Evolutionary conservation across 2,329 filamentous ascomycete genomes (phyloP).

Genomic region (Rhexocercosporidium sp.): DNA sequence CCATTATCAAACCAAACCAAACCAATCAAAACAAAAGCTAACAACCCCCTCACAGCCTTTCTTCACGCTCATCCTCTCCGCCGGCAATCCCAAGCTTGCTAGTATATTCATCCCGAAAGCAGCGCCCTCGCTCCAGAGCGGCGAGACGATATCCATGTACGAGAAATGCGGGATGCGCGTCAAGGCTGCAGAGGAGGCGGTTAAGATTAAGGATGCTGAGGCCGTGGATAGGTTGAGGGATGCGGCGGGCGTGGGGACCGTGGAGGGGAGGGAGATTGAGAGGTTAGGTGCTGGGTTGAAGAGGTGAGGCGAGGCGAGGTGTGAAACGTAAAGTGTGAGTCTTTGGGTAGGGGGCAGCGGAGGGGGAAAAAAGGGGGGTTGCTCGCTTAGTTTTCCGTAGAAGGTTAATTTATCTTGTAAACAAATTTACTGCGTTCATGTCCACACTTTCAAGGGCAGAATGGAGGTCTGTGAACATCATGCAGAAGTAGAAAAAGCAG

Average conservation of each 20-base stretch:
- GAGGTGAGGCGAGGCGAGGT: slow-evolving; percentile 43
- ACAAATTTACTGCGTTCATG: neutral
- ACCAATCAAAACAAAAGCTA: neutral
- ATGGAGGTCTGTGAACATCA: too few species aligned
- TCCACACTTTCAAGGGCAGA: neutral
- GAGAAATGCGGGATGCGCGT: slow-evolving; percentile 90
- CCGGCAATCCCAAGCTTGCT: slow-evolving; percentile 88
- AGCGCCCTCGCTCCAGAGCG: slow-evolving; percentile 63
- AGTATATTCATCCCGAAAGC: slow-evolving; percentile 85
- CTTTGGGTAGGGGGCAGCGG: neutral
- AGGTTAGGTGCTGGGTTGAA: slow-evolving; percentile 68
- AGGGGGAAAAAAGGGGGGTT: neutral
- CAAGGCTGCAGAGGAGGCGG: slow-evolving; percentile 90
- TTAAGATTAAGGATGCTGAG: slow-evolving; percentile 78
- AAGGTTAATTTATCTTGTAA: neutral
- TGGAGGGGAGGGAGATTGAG: slow-evolving; percentile 79
- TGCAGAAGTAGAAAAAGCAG: neutral
- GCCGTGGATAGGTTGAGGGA: slow-evolving; percentile 75
- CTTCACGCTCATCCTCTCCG: slow-evolving; percentile 85
- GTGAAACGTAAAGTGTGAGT: neutral
- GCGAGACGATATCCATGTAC: slow-evolving; percentile 87
- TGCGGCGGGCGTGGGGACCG: slow-evolving; percentile 72
- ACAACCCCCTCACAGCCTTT: slow-evolving; percentile 63
- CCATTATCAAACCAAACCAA: neutral
- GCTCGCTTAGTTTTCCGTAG: neutral